Conservation (phyloP, 768 basidiomycete species). For the Suillus subalutaceus region DNA sequence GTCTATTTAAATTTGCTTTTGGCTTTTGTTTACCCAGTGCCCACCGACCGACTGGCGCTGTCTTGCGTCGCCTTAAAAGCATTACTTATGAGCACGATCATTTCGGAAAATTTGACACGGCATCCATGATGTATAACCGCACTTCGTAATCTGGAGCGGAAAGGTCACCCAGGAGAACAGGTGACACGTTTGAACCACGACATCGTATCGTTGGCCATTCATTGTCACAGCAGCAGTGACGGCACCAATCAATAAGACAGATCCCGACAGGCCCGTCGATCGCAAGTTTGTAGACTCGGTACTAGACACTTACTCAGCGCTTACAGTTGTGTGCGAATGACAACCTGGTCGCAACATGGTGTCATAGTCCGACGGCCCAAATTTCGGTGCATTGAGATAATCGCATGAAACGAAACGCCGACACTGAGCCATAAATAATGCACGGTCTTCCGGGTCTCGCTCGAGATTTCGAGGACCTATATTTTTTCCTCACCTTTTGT, state of each 20-base stretch:
- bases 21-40: not conserved
- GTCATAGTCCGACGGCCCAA: not conserved
- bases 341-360: not conserved
- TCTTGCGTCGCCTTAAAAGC: not conserved
- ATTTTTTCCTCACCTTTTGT: not conserved
- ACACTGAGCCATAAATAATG: not conserved
- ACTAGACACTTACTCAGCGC: not conserved
- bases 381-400: not conserved
- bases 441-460: not conserved
- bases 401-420: not conserved
- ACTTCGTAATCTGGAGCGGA: constrained; percentile 14
- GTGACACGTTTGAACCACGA: constrained; percentile 10
- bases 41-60: not conserved
- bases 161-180: constrained; percentile 10
- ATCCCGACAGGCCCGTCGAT: not conserved
- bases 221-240: constrained; percentile 19
- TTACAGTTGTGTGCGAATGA: constrained; percentile 5
- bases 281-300: constrained; percentile 3
- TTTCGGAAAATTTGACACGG: constrained; percentile 25
- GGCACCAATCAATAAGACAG: constrained; percentile 8
- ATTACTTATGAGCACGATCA: constrained; percentile 25
- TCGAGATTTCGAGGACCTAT: not conserved
- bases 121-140: constrained; percentile 23
- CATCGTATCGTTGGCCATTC: constrained; percentile 12
- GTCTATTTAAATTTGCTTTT: not conserved